Conservation (phyloP, 2,329 filamentous ascomycete species). For the Aspergillus texensis region DNA sequence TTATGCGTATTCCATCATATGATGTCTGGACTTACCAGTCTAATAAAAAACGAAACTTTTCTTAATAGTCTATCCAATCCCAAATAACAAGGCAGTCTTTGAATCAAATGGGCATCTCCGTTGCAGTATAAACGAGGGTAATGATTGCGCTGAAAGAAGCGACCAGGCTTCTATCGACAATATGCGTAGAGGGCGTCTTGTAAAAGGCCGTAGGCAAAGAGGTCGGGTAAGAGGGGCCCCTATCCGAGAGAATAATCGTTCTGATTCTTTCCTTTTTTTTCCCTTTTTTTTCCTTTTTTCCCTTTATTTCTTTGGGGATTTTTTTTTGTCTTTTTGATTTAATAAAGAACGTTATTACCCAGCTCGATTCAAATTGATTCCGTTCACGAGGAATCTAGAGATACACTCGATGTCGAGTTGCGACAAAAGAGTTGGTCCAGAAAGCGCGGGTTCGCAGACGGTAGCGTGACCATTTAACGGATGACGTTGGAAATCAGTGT, state of each 20-base stretch:
- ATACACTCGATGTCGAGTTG: conserved; percentile 14
- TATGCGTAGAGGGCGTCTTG: conserved; percentile 19
- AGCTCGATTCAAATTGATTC: conserved; percentile 11
- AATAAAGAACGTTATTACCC: neutral
- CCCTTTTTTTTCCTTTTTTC: conserved; percentile 11
- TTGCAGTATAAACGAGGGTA: conserved; percentile 7
- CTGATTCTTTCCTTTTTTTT: conserved; percentile 9
- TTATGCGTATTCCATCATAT: conserved; percentile 6
- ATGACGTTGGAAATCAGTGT: conserved; percentile 36
- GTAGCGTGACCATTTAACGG: conserved; percentile 35
- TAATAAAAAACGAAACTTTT: conserved; percentile 28
- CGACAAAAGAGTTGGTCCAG: conserved; percentile 13
- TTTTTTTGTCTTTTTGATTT: neutral
- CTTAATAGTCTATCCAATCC: conserved; percentile 32
- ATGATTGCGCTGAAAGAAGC: conserved; percentile 24
- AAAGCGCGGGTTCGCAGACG: conserved; percentile 26
- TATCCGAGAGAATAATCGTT: conserved; percentile 7
- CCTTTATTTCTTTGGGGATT: neutral
- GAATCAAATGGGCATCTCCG: conserved; percentile 22
- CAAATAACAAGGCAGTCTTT: conserved; percentile 28
- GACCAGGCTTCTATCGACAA: conserved; percentile 32
- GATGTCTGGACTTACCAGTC: conserved; percentile 35
- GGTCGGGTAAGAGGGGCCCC: conserved; percentile 6
- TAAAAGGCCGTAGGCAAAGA: conserved; percentile 17
- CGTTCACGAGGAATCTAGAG: conserved; percentile 14